Evolutionary conservation across 169 alveolate genomes (phyloP).

Genomic region (Plasmodium fragile): DNA sequence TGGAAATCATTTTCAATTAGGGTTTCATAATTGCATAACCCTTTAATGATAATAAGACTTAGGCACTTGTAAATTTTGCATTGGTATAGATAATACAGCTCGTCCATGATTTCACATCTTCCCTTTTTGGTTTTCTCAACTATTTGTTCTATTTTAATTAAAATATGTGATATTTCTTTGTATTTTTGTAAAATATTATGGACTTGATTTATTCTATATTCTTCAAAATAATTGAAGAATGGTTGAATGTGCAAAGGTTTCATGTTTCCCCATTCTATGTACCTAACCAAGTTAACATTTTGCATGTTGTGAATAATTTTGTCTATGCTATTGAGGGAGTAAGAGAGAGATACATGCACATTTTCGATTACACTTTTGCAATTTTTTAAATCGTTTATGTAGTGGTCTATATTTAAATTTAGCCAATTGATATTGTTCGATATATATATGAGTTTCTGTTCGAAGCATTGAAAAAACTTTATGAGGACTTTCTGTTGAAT

Average conservation of each 20-base stretch:
- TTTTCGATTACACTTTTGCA: slow-evolving; percentile 57
- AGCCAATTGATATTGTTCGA: slow-evolving; percentile 72
- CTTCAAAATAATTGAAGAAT: slow-evolving; percentile 68
- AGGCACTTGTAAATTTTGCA: slow-evolving; percentile 73
- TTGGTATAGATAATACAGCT: slow-evolving; percentile 58
- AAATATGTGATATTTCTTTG: slow-evolving; percentile 71
- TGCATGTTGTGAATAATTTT: slow-evolving; percentile 72
- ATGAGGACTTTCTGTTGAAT: slow-evolving; percentile 65
- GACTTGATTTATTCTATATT: slow-evolving; percentile 58
- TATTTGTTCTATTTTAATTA: slow-evolving; percentile 75
- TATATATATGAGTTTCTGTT: slow-evolving; percentile 60
- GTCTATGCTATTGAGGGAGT: slow-evolving; percentile 64
- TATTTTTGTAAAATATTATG: slow-evolving; percentile 33
- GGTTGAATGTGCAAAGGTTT: slow-evolving; percentile 74
- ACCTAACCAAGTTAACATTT: slow-evolving; percentile 49
- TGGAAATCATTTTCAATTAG: slow-evolving; percentile 69
- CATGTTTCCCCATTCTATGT: slow-evolving; percentile 59
- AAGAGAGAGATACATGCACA: slow-evolving; percentile 48
- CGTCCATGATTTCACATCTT: slow-evolving; percentile 74
- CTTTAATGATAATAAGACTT: slow-evolving; percentile 65
- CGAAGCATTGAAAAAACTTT: slow-evolving; percentile 58
- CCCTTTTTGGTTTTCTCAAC: slow-evolving; percentile 73
- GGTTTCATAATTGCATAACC: slow-evolving; percentile 66
- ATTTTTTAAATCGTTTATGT: slow-evolving; percentile 61
- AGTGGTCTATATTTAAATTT: slow-evolving; percentile 61